Evolutionary conservation across 352 stramenopile species (phyloP).

Genomic region (Pythium sukuiense): DNA sequence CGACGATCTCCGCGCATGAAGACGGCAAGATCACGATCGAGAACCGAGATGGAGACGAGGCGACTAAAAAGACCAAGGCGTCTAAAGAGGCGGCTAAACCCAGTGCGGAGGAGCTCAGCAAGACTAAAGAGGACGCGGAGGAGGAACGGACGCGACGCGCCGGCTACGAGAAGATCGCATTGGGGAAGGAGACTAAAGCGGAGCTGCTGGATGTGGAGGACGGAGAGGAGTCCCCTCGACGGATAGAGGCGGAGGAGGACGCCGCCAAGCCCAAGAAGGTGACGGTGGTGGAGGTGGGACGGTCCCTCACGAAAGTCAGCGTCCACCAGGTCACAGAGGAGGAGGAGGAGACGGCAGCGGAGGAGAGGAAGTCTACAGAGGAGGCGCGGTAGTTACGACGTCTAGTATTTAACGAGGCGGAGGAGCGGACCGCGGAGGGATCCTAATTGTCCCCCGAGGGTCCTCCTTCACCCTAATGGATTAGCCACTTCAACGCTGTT

Average conservation of each 20-base stretch:
- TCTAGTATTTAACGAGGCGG: neutral
- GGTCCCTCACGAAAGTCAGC: slow-evolving; percentile 40
- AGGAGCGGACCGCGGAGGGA: too few relatives aligned
- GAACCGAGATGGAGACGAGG: slow-evolving; percentile 29
- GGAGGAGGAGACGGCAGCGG: slow-evolving; percentile 6
- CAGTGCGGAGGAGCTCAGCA: neutral
- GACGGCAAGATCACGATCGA: slow-evolving; percentile 80
- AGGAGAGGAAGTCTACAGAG: slow-evolving; percentile 1
- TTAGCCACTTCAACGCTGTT: neutral
- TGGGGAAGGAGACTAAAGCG: slow-evolving; percentile 4
- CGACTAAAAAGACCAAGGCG: slow-evolving; percentile 12
- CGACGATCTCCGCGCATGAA: slow-evolving; percentile 66
- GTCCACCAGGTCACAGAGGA: slow-evolving; percentile 33
- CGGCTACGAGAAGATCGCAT: slow-evolving; percentile 24
- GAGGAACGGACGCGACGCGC: slow-evolving; percentile 4
- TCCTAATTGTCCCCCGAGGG: too few relatives aligned
- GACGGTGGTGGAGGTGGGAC: slow-evolving; percentile 45
- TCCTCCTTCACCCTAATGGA: neutral
- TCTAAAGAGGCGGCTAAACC: slow-evolving; percentile 1
- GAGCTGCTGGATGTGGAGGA: neutral
- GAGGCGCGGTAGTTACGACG: neutral
- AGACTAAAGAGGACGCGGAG: slow-evolving; percentile 3
- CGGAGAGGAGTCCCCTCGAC: slow-evolving; percentile 6
- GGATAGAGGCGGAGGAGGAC: slow-evolving; percentile 14
- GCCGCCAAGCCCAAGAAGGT: slow-evolving; percentile 37